A percentile compares a stretch with the other conserved stretches of the same genome.
Evolutionary conservation across 1,284 basidiomycete genomes (phyloP).

Genomic region (Prillingera fragicola): DNA sequence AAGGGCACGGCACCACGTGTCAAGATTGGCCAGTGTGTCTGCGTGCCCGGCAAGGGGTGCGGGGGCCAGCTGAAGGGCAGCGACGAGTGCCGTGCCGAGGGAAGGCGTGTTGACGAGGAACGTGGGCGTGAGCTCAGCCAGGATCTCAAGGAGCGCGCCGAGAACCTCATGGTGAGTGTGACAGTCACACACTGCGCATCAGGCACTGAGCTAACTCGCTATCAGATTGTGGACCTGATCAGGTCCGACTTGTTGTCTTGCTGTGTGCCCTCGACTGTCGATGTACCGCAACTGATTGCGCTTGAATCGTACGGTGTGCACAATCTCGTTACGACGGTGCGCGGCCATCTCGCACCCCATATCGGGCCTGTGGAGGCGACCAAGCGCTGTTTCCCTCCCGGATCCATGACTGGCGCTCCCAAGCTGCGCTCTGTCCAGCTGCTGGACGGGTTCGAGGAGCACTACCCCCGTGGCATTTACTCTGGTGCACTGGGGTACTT

Average conservation of each 20-base stretch:
- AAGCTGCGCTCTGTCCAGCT: conserved; percentile 91
- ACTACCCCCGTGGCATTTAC: conserved; percentile 67
- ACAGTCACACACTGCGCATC: neutral
- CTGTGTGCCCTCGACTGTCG: conserved; percentile 65
- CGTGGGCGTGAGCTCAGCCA: conserved; percentile 55
- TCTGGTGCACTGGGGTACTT: conserved; percentile 94
- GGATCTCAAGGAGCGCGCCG: conserved; percentile 87
- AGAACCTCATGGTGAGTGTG: conserved; percentile 75
- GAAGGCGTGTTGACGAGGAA: conserved; percentile 39
- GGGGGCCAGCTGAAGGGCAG: conserved; percentile 24
- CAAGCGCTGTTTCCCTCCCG: conserved; percentile 76
- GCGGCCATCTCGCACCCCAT: conserved; percentile 55
- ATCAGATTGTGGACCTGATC: conserved; percentile 84
- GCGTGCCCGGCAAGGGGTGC: conserved; percentile 24
- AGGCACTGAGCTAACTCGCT: neutral
- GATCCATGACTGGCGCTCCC: conserved; percentile 96
- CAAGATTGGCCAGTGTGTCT: conserved; percentile 40
- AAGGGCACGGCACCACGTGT: conserved; percentile 66
- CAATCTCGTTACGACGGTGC: conserved; percentile 92
- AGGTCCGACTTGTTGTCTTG: conserved; percentile 78
- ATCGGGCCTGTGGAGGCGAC: conserved; percentile 65
- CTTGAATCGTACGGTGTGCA: conserved; percentile 95
- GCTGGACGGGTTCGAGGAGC: conserved; percentile 70
- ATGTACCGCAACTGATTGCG: conserved; percentile 77
- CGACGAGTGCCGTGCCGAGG: conserved; percentile 26